Percentiles rank a stretch among this genome's conserved stretches.
Conservation (phyloP, 306 rosid genomes). For the Delonix regia region DNA sequence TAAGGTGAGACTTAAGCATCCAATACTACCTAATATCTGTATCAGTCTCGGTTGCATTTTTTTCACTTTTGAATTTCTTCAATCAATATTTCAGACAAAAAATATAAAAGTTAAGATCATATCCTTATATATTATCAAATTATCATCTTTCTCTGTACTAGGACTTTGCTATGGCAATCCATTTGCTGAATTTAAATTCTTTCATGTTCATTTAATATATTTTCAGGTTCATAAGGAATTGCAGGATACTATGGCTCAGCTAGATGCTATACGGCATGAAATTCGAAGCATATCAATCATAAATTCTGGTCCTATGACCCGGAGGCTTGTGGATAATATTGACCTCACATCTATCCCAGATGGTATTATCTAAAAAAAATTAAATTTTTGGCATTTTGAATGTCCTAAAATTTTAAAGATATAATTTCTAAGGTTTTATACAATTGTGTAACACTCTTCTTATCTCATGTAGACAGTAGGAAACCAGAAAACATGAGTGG, state of each 20-base stretch:
- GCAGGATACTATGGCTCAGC: constrained; percentile 79
- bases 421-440: constrained; percentile 24
- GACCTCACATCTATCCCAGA: constrained; percentile 34
- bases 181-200: constrained; percentile 13
- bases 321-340: constrained; percentile 58
- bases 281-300: constrained; percentile 66
- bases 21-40: no score
- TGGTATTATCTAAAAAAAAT: constrained; percentile 37
- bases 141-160: constrained; percentile 11
- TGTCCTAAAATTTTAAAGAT: background rate
- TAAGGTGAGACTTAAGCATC: no score
- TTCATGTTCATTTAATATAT: constrained; percentile 14
- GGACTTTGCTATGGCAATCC: constrained; percentile 15
- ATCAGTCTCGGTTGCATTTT: no score
- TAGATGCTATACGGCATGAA: constrained; percentile 87
- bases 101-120: background rate
- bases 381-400: background rate
- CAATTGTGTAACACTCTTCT: constrained; percentile 11
- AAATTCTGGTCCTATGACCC: constrained; percentile 75
- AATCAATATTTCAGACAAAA: constrained; percentile 8
- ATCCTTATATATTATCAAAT: background rate
- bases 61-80: constrained; percentile 28
- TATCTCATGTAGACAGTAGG: constrained; percentile 28
- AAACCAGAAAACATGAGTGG: constrained; percentile 32
- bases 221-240: constrained; percentile 85